Evolutionary conservation across 2,329 filamentous ascomycete genomes (phyloP), one percentile per base, ranked within the genome.

Genomic region (Dryadomyces quercivorus): DNA sequence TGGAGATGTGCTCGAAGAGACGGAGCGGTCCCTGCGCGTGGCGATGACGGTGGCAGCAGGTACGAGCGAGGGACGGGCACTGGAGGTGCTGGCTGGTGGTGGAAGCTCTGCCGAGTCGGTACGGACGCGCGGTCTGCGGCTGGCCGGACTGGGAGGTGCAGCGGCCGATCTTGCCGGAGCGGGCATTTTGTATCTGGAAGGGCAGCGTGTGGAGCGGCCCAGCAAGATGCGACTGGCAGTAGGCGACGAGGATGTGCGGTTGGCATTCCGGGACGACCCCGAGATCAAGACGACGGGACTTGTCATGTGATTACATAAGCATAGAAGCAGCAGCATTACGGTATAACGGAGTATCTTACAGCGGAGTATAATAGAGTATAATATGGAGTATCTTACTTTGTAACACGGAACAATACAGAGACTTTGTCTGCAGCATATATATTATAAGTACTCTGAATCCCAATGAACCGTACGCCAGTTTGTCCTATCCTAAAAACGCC

Each of bases 1-100:
- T 56, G 89, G 90, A 20, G 93, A 97, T 61, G 84, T 96, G 5
- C 73, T 95, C 7, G 90, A 95, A 61, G 93, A 98, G 69, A 84
- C 87, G 56, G 84, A 83, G 63, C 79, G 81, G 36, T 80, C 91
- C 57, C 79, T 80, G 2, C 71, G 77, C 52, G 73, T 85, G 65
- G 80, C 80, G 51, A 76, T 75, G 31, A 76, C 77, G 34, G 56
- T 59, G 8, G 56, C 58, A 0, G 54, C 46, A 3, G 58, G 56
- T 5, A 59, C 56, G 8, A 46, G 51, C n/a, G 61, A 63, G 51
- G 79, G 74, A 45, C 73, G 77, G n/a, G 75, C 86, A 36, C 73
- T 83, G 46, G 75, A 80, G 40, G 77, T 55, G 15, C 52, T 54
- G 42, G 56, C 48, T 50, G 44, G 51, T 34, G n/a, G 56, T 45